A percentile compares a stretch with the other conserved stretches of the same genome.
phyloP scores from a whole-genome alignment of 2,329 filamentous ascomycete genomes.

The Fusarium fujikuroi region DNA sequence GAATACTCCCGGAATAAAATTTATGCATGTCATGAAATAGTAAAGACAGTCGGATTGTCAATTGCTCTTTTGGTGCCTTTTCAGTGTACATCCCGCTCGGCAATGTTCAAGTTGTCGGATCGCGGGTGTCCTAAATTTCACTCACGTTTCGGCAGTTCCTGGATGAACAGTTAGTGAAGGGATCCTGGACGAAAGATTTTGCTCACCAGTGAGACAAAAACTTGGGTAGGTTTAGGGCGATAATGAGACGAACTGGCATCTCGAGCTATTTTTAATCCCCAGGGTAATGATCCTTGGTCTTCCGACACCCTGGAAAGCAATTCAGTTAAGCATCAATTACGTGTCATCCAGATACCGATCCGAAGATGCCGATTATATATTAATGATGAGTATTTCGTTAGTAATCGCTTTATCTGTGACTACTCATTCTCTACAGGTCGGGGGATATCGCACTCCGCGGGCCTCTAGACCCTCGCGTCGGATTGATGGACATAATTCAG shows the following conservation, averaged over 20 bases:
- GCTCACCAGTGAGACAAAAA: not conserved
- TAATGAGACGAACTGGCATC: not conserved
- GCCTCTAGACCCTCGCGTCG: not conserved
- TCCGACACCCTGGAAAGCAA: too few relatives aligned
- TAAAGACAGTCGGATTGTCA: too few relatives aligned
- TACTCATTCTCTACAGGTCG: not conserved
- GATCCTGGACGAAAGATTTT: fast-evolving
- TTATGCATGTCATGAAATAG: fast-evolving
- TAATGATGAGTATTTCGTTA: not conserved
- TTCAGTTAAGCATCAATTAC: not conserved
- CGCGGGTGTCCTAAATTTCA: not conserved
- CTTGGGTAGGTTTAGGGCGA: too few relatives aligned
- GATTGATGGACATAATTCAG: not conserved
- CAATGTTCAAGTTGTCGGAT: too few relatives aligned
- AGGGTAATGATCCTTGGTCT: not conserved
- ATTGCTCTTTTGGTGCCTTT: not conserved
- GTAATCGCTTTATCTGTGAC: not conserved
- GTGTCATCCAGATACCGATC: not conserved
- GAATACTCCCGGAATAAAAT: not conserved
- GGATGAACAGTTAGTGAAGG: fast-evolving
- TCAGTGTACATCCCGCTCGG: fast-evolving
- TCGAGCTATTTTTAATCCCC: not conserved
- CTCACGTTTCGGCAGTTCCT: not conserved
- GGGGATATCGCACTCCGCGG: not conserved
- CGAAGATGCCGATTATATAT: not conserved